Percentiles rank a stretch among this genome's conserved stretches.
Evolutionary conservation across 495 filamentous ascomycete genomes (phyloP).

Genomic region (Chaetomium fimeti): DNA sequence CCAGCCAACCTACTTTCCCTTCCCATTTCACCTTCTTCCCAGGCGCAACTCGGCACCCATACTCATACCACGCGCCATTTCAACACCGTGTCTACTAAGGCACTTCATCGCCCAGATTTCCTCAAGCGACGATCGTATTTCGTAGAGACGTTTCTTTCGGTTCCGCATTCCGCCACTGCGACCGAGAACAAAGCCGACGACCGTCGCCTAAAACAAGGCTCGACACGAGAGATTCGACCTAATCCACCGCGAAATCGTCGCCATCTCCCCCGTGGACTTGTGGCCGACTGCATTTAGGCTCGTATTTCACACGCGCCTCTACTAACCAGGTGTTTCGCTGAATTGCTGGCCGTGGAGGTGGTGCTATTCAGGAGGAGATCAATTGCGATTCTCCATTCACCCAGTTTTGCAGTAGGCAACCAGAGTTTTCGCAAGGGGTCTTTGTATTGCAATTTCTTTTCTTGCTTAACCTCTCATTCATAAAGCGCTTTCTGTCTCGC

Average conservation of each 20-base stretch:
- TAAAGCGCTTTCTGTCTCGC: constrained; percentile 41
- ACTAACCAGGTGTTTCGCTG: constrained; percentile 28
- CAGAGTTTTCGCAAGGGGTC: constrained; percentile 30
- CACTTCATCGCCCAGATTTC: background rate
- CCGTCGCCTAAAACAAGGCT: background rate
- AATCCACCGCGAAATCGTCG: constrained; percentile 12
- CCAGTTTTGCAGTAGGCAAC: constrained; percentile 31
- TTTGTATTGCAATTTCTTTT: constrained; percentile 42
- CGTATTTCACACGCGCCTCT: constrained; percentile 8
- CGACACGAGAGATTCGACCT: background rate
- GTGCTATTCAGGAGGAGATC: constrained; percentile 33
- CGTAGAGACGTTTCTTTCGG: background rate
- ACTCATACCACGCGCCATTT: background rate
- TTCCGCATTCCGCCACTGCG: background rate
- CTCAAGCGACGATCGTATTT: background rate
- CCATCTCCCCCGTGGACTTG: background rate
- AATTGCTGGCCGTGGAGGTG: constrained; percentile 32
- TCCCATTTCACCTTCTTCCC: background rate
- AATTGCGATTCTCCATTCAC: constrained; percentile 29
- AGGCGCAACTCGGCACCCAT: background rate
- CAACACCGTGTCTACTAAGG: background rate
- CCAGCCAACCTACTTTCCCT: background rate
- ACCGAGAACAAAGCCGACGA: constrained; percentile 9
- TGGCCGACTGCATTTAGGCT: background rate
- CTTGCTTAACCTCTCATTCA: constrained; percentile 35